Conservation (phyloP, 441 rosid species). For the Gossypium trilobum region DNA sequence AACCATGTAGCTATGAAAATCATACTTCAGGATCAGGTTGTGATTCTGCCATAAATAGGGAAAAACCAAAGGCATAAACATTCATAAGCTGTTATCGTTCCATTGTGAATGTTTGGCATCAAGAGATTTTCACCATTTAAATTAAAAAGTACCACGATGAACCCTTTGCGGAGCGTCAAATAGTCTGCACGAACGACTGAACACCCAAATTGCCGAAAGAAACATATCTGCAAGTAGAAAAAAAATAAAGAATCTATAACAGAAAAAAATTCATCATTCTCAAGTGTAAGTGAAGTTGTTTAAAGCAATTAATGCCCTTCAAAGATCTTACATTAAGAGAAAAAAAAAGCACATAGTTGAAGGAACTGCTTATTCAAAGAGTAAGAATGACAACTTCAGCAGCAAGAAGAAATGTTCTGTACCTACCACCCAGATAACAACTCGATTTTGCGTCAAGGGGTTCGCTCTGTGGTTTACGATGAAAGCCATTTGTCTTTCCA, state of each 20-base stretch:
- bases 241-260: neutral
- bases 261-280: neutral
- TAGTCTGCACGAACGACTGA: conserved; percentile 79
- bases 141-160: conserved; percentile 46
- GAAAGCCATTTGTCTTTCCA: conserved; percentile 68
- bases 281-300: neutral
- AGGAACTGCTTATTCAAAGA: neutral
- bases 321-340: neutral
- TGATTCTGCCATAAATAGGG: conserved; percentile 54
- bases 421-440: conserved; percentile 77
- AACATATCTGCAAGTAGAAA: conserved; percentile 51
- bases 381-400: neutral
- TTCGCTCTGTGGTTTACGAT: conserved; percentile 50
- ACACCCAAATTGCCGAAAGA: conserved; percentile 69
- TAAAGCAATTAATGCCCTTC: neutral
- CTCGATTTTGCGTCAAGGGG: conserved; percentile 44
- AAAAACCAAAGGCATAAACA: conserved; percentile 10
- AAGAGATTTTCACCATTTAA: neutral
- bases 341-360: too few species aligned
- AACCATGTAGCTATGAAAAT: conserved; percentile 88
- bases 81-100: neutral
- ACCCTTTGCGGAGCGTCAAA: conserved; percentile 74
- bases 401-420: conserved; percentile 13
- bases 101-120: too few species aligned
- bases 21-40: conserved; percentile 54